Evolutionary conservation across 2,329 filamentous ascomycete species (phyloP), one percentile per base, ranked within the genome.

Genomic region (Alternaria novae-zelandiae): DNA sequence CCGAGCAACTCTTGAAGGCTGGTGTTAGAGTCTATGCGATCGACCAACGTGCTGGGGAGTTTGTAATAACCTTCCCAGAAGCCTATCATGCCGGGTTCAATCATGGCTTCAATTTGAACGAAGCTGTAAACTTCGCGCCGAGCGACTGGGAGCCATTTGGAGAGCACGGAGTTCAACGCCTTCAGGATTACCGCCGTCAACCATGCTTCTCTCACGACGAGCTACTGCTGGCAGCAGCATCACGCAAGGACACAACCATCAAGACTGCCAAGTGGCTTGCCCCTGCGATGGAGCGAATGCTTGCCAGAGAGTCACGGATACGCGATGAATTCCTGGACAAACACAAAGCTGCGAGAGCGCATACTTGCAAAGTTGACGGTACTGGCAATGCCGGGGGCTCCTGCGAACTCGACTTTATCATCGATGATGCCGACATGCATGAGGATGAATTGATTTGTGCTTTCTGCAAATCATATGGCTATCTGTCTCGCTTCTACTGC

Each of bases 81-180:
- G 96, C 96, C 0, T 99, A 98, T 73, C 96, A 99, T 78, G 95
- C 96, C 6, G 96, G 96, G 0, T 99, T 99, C 82, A 99, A 99
- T 74, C 96, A 99, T 73, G 96, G 84, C 4, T 99, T 99, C 84
- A 99, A 99, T 77, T 97, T 97, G 81, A 99, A 99, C 72, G 96
- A 99, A 79, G 96, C 96, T 6, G 96, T 99, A 71, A 99, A 99
- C 77, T 99, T 99, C 81, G 96, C 96, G 0, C 96, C 96, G 0
- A 86, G 85, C 26, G 96, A 99, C 73, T 99, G 96, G 96, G 96
- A 99, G 74, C 93, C 94, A 0, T 96, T 90, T 76, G 96, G 96
- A 2, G 89, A 95, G 59, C 87, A 90, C 26, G 94, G 96, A 1
- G 94, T 98, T 1, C 90, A 95, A 72, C 87, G 95, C 68, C 84